These are phyloP conservation scores for Fusarium oxysporum DNA, from an alignment of 2,329 filamentous ascomycete genomes.

Conservation along the genomic window DNA sequence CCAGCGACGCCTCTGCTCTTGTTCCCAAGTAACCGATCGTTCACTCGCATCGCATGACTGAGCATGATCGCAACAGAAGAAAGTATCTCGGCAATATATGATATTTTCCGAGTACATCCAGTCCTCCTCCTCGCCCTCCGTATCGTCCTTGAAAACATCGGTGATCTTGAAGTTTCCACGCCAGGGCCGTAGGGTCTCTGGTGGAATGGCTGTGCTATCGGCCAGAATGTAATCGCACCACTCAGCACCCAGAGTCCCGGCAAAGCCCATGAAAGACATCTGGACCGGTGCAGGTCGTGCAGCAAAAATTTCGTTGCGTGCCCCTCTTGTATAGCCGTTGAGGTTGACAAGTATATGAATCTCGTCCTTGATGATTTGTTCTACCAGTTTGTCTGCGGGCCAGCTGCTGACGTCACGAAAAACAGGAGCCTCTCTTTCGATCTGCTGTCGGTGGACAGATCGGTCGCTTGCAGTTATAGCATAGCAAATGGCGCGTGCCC, in stretches of 20 bases:
- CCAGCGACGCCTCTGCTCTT: slow-evolving; percentile 87
- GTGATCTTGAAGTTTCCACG: slow-evolving; percentile 79
- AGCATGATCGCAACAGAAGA: slow-evolving; percentile 97
- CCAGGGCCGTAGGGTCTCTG: slow-evolving; percentile 82
- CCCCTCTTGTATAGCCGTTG: slow-evolving; percentile 97
- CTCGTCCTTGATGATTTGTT: slow-evolving; percentile 86
- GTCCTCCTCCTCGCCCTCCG: slow-evolving; percentile 74
- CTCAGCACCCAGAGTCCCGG: slow-evolving; percentile 92
- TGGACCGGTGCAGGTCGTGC: slow-evolving; percentile 94
- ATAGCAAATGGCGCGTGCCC: slow-evolving; percentile 91
- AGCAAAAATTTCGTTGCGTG: slow-evolving; percentile 97
- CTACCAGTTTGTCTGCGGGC: slow-evolving; percentile 84
- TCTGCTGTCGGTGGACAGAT: slow-evolving; percentile 89
- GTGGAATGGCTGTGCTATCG: slow-evolving; percentile 87
- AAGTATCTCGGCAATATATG: slow-evolving; percentile 92
- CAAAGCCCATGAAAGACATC: slow-evolving; percentile 99
- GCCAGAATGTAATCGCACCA: slow-evolving; percentile 99
- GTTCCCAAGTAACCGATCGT: slow-evolving; percentile 78
- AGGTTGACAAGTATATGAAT: slow-evolving; percentile 97
- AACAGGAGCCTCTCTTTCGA: slow-evolving; percentile 90
- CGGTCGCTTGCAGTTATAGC: slow-evolving; percentile 93
- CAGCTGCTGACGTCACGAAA: slow-evolving; percentile 91
- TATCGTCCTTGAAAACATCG: slow-evolving; percentile 75
- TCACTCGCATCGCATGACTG: slow-evolving; percentile 85
- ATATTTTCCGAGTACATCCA: slow-evolving; percentile 99